A percentile compares a stretch with the other conserved stretches of the same genome.
Conservation (phyloP, 31 red algal genomes). For the Endocladia muricata region DNA sequence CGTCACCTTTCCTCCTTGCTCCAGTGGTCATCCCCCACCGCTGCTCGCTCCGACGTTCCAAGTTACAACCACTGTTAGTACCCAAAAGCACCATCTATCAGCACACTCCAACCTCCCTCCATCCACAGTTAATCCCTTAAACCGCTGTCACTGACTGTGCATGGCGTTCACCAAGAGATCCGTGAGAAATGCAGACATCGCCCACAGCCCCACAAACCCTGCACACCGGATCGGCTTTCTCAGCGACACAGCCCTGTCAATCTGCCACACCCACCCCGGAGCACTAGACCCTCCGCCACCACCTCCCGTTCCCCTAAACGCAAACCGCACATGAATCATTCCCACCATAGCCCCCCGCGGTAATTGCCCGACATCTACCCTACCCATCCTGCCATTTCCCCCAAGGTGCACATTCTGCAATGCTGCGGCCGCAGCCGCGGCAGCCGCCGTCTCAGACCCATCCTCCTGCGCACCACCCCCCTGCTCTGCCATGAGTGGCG, state of each 20-base stretch:
- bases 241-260: neutral
- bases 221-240: conserved; percentile 17
- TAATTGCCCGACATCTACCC: neutral
- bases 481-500: too few relatives aligned
- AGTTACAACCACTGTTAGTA: too few relatives aligned
- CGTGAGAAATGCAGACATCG: neutral
- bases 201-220: conserved; percentile 17
- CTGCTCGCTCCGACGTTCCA: too few relatives aligned
- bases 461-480: too few relatives aligned
- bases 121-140: neutral
- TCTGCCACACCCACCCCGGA: neutral
- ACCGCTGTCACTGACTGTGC: conserved; percentile 10
- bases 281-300: too few relatives aligned
- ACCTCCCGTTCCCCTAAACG: neutral
- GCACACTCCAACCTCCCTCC: neutral
- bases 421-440: neutral
- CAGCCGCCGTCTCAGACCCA: neutral
- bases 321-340: neutral
- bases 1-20: too few relatives aligned
- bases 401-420: neutral
- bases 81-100: neutral
- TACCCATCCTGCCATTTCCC: neutral
- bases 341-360: conserved; percentile 6
- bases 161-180: conserved; percentile 14
- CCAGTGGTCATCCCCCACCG: too few relatives aligned